Evolutionary conservation across 192 early-diverging fungal species (phyloP).

Genomic region (Coemansia reversa): DNA sequence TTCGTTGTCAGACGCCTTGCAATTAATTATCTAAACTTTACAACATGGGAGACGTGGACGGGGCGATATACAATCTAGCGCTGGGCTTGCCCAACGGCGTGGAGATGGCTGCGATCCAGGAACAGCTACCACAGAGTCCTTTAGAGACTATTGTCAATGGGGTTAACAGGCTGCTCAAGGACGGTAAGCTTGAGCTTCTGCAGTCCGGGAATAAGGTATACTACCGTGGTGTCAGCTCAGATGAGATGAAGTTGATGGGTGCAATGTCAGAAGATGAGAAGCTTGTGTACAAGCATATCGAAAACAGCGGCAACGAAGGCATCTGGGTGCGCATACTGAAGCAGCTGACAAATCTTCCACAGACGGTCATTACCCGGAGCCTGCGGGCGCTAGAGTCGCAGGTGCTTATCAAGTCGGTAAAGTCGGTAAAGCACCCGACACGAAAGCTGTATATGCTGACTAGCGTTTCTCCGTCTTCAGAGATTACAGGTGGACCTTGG

Average conservation of each 20-base stretch:
- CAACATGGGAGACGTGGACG: conserved; percentile 17
- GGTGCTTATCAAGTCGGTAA: conserved; percentile 79
- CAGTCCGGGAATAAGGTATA: conserved; percentile 22
- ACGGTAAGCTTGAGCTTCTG: conserved; percentile 38
- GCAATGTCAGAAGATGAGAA: conserved; percentile 68
- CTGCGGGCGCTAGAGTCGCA: conserved; percentile 81
- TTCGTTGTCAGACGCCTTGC: too few relatives aligned
- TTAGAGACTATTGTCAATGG: conserved; percentile 38
- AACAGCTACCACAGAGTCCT: conserved; percentile 6
- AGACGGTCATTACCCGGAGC: conserved; percentile 69
- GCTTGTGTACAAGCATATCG: conserved; percentile 80
- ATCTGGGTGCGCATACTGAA: conserved; percentile 82
- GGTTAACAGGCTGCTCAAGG: conserved; percentile 36
- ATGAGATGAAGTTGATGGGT: conserved; percentile 44
- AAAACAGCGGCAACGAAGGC: conserved; percentile 77
- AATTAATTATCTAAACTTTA: not conserved
- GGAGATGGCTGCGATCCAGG: conserved; percentile 20
- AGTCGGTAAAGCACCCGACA: conserved; percentile 87
- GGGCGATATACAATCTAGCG: conserved; percentile 18
- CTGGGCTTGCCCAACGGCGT: conserved; percentile 17
- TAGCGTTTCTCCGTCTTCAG: conserved; percentile 76
- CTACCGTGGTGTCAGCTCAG: conserved; percentile 28
- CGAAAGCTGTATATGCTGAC: conserved; percentile 89
- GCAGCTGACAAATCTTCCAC: conserved; percentile 73
- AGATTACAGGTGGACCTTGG: conserved; percentile 91